phyloP scores from a whole-genome alignment of 208 protist genomes.

The Acanthamoeba rhysodes region DNA sequence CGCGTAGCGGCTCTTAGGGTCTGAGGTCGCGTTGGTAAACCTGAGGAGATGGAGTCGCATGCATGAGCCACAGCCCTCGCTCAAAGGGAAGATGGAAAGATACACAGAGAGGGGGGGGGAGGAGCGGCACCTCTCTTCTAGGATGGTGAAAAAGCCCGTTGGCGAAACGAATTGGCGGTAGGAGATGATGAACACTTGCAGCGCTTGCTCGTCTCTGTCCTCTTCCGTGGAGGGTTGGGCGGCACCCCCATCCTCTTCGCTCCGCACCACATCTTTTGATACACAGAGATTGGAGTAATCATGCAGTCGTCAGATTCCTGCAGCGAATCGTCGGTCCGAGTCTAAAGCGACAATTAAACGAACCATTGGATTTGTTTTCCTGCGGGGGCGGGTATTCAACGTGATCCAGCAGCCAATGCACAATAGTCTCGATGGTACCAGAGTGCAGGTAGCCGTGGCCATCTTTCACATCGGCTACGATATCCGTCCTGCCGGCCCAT shows the following conservation, averaged over 20 bases:
- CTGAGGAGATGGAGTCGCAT: background rate
- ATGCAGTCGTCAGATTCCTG: too few relatives aligned
- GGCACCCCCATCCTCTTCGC: slow-evolving; percentile 19
- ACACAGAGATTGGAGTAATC: too few relatives aligned
- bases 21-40: background rate
- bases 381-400: slow-evolving; percentile 30
- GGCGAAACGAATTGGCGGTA: slow-evolving; percentile 73
- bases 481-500: slow-evolving; percentile 29
- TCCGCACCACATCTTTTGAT: background rate
- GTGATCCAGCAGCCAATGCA: slow-evolving; percentile 54
- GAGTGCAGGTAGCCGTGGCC: slow-evolving; percentile 23
- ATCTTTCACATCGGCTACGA: slow-evolving; percentile 16
- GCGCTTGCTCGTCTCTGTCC: slow-evolving; percentile 61
- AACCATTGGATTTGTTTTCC: slow-evolving; percentile 36
- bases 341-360: background rate
- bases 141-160: slow-evolving; percentile 62
- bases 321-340: background rate
- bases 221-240: slow-evolving; percentile 1
- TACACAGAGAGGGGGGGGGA: background rate
- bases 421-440: slow-evolving; percentile 49
- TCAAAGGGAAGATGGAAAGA: background rate
- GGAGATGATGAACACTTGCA: slow-evolving; percentile 73
- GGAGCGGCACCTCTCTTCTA: background rate
- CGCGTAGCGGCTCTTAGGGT: slow-evolving; percentile 46
- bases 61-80: background rate